Base-by-base conservation (phyloP, 1,284 basidiomycete genomes). In the Ganoderma leucocontextum region DNA sequence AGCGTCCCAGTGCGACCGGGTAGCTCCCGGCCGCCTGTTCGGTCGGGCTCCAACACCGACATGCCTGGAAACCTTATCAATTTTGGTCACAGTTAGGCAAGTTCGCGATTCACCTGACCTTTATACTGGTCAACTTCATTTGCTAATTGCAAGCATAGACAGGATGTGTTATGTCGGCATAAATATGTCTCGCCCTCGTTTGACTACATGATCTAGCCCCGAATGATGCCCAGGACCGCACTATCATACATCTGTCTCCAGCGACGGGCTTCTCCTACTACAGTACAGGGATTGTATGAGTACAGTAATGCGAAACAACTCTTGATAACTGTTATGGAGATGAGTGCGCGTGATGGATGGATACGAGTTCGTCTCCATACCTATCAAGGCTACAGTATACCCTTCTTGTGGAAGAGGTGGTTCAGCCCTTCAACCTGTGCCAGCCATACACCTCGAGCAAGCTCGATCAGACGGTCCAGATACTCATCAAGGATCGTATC, bases 381-480 rank as follows among this genome's bases (percentile, higher is more conserved):
- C 29, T 5, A 17, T 53, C 29, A 33, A 13, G 22, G 12, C 25
- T 42, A 65, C 22, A 25, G 61, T 12, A 70, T 60, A 5, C 66
- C 64, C 61, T 65, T 73, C 61, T 62, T 58, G 39, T 19, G 22
- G 55, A 75, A 65, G 58, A 70, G 65, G 29, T 13, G 10, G 33
- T 65, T 38, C 6, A 75, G 47, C 2, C 61, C 71, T 6, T 65
- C 55, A 4, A 61, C 63, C 60, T 75, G 72, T n/a, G 65, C 60
- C 2, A 42, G 60, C 74, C 74, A 75, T 0, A 70, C 65, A 5
- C 58, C 55, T 6, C 44, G 49, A 5, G 66, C 71, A 4, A 75
- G 69, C 42, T 72, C 70, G n/a, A 72, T 47, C 44, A 74, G 29
- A 13, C 68, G 49, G 12, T 68, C 65, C 5, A 74, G 36, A 25